Percentiles rank a stretch among this genome's conserved stretches.
Conservation (phyloP, 495 filamentous ascomycete genomes). For the Neurospora africana region DNA sequence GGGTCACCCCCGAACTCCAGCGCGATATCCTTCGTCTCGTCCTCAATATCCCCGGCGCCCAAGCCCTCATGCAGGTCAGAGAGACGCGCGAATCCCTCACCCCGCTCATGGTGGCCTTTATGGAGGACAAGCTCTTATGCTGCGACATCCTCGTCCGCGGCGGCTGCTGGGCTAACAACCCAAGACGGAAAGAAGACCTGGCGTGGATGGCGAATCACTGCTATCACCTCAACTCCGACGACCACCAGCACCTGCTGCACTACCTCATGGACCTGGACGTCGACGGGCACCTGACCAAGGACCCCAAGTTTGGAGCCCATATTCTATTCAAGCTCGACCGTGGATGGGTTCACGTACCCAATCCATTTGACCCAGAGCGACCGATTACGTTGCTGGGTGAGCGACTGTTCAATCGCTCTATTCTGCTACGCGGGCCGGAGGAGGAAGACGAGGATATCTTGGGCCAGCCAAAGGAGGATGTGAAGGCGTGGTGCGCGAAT, state of each 20-base stretch:
- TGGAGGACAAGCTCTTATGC: slow-evolving; percentile 6
- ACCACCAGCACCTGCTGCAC: not conserved
- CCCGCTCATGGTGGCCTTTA: slow-evolving; percentile 10
- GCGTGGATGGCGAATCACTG: not conserved
- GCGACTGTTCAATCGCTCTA: not conserved
- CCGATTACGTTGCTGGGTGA: not conserved
- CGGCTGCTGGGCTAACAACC: slow-evolving; percentile 5
- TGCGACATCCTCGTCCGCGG: slow-evolving; percentile 17
- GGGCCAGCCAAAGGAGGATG: not conserved
- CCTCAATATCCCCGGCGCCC: slow-evolving; percentile 9
- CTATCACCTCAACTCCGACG: not conserved
- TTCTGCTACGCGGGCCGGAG: not conserved
- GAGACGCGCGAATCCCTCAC: slow-evolving; percentile 1
- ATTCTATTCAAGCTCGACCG: not conserved
- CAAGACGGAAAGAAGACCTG: not conserved
- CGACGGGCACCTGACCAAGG: not conserved
- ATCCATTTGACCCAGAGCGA: not conserved
- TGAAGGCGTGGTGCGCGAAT: not conserved
- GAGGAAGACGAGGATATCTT: not conserved
- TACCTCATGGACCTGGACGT: slow-evolving; percentile 13
- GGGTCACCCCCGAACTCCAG: not conserved
- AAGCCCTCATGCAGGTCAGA: slow-evolving; percentile 1
- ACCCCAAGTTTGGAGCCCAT: not conserved
- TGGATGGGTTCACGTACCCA: too few relatives aligned
- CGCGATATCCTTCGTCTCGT: slow-evolving; percentile 10